phyloP scores from a whole-genome alignment of 2,329 filamentous ascomycete genomes.

The Colletotrichum cereale region DNA sequence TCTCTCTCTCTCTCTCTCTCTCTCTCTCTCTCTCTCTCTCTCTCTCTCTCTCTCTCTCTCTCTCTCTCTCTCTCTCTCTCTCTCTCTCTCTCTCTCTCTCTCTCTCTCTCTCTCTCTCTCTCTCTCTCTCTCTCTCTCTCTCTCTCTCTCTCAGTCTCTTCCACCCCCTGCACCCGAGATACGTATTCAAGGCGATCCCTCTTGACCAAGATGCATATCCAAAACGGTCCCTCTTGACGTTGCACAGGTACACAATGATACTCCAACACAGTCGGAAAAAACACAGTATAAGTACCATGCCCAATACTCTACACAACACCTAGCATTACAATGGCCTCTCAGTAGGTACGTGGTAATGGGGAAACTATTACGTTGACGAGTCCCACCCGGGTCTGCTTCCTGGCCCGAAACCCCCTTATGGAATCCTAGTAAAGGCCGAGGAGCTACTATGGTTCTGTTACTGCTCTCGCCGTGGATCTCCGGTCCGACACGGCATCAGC shows the following conservation, averaged over 20 bases:
- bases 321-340: too few relatives aligned
- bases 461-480: slow-evolving; percentile 27
- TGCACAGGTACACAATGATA: too few relatives aligned
- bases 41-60: neutral
- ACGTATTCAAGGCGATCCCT: too few relatives aligned
- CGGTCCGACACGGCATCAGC: slow-evolving; percentile 20
- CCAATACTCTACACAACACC: too few relatives aligned
- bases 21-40: neutral
- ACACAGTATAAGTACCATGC: too few relatives aligned
- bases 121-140: neutral
- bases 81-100: neutral
- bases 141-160: neutral
- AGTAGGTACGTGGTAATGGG: neutral
- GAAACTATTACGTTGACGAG: slow-evolving; percentile 21
- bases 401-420: slow-evolving; percentile 8
- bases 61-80: neutral
- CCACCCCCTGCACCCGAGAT: too few relatives aligned
- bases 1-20: neutral
- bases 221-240: too few relatives aligned
- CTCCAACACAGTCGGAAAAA: too few relatives aligned
- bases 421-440: neutral
- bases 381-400: slow-evolving; percentile 18
- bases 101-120: neutral
- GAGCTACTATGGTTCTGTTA: slow-evolving; percentile 18
- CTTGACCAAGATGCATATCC: too few relatives aligned